Evolutionary conservation across 805 yeast species (phyloP), one percentile per base, ranked within the genome.

Genomic region (Spathaspora hagerdaliae): DNA sequence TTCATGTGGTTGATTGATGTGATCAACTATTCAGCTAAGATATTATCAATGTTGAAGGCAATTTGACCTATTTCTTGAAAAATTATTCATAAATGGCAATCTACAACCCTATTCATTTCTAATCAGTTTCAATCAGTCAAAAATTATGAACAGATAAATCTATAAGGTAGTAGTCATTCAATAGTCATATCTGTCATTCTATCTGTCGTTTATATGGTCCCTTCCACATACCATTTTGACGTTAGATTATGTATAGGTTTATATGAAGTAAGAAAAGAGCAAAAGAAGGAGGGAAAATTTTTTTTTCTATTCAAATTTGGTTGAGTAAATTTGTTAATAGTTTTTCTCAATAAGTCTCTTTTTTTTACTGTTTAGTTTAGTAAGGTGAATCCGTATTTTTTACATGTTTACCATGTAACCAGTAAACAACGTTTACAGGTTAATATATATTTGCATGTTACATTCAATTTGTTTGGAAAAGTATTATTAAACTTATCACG

Each of bases 221-320:
- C 38, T 11, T 41, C 8, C 44, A 71, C 78, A 61, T 73, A 74
- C 78, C 78, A 74, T 74, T 67, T 73, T 73, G 73, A 53, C 56
- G 58, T 54, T 42, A 55, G 57, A 24, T 48, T 43, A 48, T 50
- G 48, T 52, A 42, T 43, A 31, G 26, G 45, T 32, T 41, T 38
- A 39, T 44, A 32, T 39, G 38, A 15, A 44, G 9, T 33, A 13
- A 31, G 31, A 13, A 31, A 36, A 33, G 19, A 24, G 12, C 3
- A 36, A 10, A 26, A 26, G n/a, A 14, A 36, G 31, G 13, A 19
- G 27, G 24, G n/a, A 5, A 27, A 19, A 33, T 2, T 6, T 36
- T 12, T 27, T 24, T 24, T 24, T 26, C 27, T 24, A 13, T 11
- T 26, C n/a, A 13, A 14, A 12, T 36, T 36, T 36, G 15, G 14